Conservation (phyloP, 2,329 filamentous ascomycete genomes). For the Hymenoscyphus fraxineus region DNA sequence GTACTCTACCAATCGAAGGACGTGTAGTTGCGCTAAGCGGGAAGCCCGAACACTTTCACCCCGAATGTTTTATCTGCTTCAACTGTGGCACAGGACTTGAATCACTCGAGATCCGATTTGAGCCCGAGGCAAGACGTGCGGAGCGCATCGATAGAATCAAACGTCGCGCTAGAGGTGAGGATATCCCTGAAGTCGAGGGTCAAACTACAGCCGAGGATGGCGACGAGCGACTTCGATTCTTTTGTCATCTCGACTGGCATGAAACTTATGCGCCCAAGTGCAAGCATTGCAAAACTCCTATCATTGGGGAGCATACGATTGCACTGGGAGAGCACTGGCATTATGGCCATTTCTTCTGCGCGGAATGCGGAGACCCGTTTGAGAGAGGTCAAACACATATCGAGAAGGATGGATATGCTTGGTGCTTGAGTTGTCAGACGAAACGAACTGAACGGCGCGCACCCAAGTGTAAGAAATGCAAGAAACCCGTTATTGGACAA, state of each 20-base stretch:
- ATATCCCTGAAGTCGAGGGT: constrained; percentile 59
- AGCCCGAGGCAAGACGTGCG: constrained; percentile 68
- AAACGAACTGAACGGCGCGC: constrained; percentile 84
- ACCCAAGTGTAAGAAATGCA: constrained; percentile 84
- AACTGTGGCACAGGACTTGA: constrained; percentile 85
- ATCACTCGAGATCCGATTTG: constrained; percentile 92
- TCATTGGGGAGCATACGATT: constrained; percentile 90
- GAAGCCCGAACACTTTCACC: constrained; percentile 74
- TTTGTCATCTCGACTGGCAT: constrained; percentile 98
- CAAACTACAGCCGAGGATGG: constrained; percentile 67
- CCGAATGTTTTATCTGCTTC: constrained; percentile 87
- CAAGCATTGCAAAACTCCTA: constrained; percentile 94
- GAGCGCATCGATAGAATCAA: constrained; percentile 72
- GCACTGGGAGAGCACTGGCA: constrained; percentile 96
- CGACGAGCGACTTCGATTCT: constrained; percentile 76
- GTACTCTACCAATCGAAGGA: constrained; percentile 78
- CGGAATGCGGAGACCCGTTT: constrained; percentile 96
- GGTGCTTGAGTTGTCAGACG: constrained; percentile 92
- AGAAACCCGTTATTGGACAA: constrained; percentile 78
- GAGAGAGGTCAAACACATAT: constrained; percentile 67
- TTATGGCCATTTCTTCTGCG: constrained; percentile 97
- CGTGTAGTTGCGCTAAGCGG: constrained; percentile 83
- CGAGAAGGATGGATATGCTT: constrained; percentile 96
- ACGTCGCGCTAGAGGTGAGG: constrained; percentile 56
- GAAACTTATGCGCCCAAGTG: constrained; percentile 89